Base-by-base conservation (phyloP, 2,329 filamentous ascomycete species). In the Fusarium mundagurra region DNA sequence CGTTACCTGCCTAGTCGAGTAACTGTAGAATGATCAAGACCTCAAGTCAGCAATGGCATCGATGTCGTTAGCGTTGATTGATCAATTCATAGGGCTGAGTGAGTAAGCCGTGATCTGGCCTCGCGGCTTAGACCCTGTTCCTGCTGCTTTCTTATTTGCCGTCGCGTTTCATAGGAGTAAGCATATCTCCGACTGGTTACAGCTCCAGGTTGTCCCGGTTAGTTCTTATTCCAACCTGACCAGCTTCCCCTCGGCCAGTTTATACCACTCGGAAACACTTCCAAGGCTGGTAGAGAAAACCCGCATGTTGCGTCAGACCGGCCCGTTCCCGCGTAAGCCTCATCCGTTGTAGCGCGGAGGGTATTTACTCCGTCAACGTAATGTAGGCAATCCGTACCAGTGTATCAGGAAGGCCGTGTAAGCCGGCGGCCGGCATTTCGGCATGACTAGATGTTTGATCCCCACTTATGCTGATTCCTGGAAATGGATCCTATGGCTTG, bases 261-360 rank as follows among this genome's bases (percentile, higher is more conserved):
- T 39, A 64, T 51, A 43, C 41, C 48, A 47, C 62, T 67, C 62
- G 62, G 59, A 33, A 74, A 59, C 51, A 45, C 33, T 55, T 33
- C 43, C 57, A 59, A 47, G n/a, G 48, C 38, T 38, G 47, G 27
- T 6, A 47, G 39, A 45, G 38, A 33, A 38, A 45, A 33, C 38
- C 41, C n/a, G 24, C 27, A 18, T 31, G 20, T 60, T 31, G n/a
- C 51, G 61, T 71, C 60, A 70, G 67, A 70, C 67, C 60, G 67
- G 67, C 60, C 67, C 67, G 67, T 57, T 71, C 61, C 60, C 67
- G 53, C 53, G 45, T 62, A 54, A 67, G 68, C 68, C 36, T 62
- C 54, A 59, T 58, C 44, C 33, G 47, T n/a, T 57, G 18, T 57
- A 22, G 53, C 27, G 47, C 60, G 67, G 60, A 60, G 39, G 27